Evolutionary conservation across 108 stramenopile genomes (phyloP), one percentile per base, ranked within the genome.

Genomic region (Cyclotella sp.): DNA sequence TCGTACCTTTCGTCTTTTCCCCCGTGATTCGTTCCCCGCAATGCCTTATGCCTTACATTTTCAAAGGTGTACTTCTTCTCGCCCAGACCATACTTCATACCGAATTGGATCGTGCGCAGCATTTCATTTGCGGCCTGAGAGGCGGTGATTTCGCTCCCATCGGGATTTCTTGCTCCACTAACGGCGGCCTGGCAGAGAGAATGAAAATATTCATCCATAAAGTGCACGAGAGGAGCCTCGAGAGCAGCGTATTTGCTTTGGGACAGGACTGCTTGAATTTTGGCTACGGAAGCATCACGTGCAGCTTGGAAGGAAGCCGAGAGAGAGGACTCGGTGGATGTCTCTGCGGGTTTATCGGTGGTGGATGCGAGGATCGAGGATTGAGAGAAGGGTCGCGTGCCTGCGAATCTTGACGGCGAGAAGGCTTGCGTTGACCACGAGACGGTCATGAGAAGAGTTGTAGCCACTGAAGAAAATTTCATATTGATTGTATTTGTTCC

Each of bases 151-250:
- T 45, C 73, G 14, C 60, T 52, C 14, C 70, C 74, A 29, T 85
- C 86, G 41, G 78, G 64, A 28, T 83, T 81, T 16, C 10, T 75
- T 0, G 63, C 47, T 4, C 76, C 68, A 49, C 86, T 76, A 0
- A 42, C 41, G n/a, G 72, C 24, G 0, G 86, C 79, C n/a, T 54
- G 40, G 60, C 81, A 85, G 14, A 65, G 69, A 12, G 93, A 89
- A 43, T 74, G 59, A 27, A 96, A 69, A 69, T 96, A 96, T 77
- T 96, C 95, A 42, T 84, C 71, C 70, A 79, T 76, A 81, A 96
- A 96, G 70, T 93, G 90, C 0, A 70, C 26, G 5, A 94, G 87
- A 10, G 84, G 78, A 34, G 66, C 29, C 44, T 80, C 58, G 59
- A 87, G 81, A 5, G 79, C 59, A 19, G 77, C 67, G 29, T 49